A percentile compares a stretch with the other conserved stretches of the same genome.
Evolutionary conservation across 352 stramenopile genomes (phyloP).

Genomic region (Thraustotheca clavata): DNA sequence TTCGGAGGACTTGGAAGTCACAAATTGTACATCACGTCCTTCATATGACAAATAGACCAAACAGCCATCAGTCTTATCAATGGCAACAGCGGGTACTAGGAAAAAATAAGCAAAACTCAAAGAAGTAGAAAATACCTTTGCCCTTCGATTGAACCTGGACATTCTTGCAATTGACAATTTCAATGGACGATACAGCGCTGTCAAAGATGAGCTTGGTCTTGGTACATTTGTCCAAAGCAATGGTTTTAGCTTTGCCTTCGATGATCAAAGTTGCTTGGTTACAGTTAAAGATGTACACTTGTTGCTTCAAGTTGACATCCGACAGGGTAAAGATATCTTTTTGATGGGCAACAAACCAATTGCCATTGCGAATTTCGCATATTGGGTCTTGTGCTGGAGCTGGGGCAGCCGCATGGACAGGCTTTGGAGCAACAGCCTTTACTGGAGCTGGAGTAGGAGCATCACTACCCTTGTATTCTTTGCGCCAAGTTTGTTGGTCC

Average conservation of each 20-base stretch:
- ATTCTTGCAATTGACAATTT: conserved; percentile 98
- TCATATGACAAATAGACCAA: conserved; percentile 94
- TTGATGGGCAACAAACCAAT: conserved; percentile 97
- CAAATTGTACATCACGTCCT: conserved; percentile 80
- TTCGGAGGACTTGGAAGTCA: conserved; percentile 96
- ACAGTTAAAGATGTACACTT: conserved; percentile 96
- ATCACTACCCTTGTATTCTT: conserved; percentile 85
- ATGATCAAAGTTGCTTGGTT: conserved; percentile 92
- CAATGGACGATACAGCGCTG: conserved; percentile 92
- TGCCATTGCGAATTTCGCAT: conserved; percentile 88
- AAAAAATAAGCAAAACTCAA: conserved; percentile 1
- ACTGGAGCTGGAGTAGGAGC: conserved; percentile 19
- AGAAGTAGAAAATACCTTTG: conserved; percentile 27
- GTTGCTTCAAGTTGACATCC: conserved; percentile 91
- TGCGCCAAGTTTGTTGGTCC: conserved; percentile 95
- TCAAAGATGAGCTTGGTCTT: conserved; percentile 96
- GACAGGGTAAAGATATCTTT: conserved; percentile 84
- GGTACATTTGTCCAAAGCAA: conserved; percentile 94
- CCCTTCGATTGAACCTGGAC: conserved; percentile 93
- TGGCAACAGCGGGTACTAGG: conserved; percentile 90
- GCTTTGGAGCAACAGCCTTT: conserved; percentile 22
- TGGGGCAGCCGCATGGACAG: conserved; percentile 26
- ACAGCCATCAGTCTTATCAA: conserved; percentile 99
- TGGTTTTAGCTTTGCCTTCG: conserved; percentile 96
- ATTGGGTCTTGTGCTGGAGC: conserved; percentile 42